Evolutionary conservation across 768 basidiomycete species (phyloP).

Genomic region (Boletales sp.): DNA sequence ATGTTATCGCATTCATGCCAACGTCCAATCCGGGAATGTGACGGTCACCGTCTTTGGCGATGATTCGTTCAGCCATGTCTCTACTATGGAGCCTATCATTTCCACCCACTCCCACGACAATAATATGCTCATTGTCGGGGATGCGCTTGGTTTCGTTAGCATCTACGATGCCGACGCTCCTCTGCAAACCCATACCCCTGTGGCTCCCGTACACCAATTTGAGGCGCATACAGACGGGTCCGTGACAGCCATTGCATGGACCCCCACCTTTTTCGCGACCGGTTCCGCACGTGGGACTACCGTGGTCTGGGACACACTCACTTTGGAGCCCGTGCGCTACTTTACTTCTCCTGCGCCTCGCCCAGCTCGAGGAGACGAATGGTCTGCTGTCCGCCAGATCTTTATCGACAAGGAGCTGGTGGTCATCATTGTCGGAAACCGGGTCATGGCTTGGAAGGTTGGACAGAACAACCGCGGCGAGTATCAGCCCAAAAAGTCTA

Average conservation of each 20-base stretch:
- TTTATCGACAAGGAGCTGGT: constrained; percentile 52
- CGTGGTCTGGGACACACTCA: constrained; percentile 63
- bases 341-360: constrained; percentile 49
- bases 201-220: constrained; percentile 44
- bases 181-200: constrained; percentile 12
- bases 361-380: constrained; percentile 29
- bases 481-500: constrained; percentile 33
- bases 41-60: constrained; percentile 49
- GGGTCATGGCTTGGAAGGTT: constrained; percentile 67
- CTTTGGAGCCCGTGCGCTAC: constrained; percentile 51
- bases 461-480: constrained; percentile 37
- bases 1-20: constrained; percentile 51
- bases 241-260: constrained; percentile 63
- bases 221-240: constrained; percentile 64
- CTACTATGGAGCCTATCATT: constrained; percentile 43
- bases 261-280: constrained; percentile 54
- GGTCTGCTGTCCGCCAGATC: constrained; percentile 53
- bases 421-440: constrained; percentile 56
- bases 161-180: constrained; percentile 50
- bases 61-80: constrained; percentile 47
- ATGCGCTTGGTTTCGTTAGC: constrained; percentile 59
- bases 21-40: constrained; percentile 24
- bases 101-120: constrained; percentile 37
- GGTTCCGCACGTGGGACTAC: constrained; percentile 63
- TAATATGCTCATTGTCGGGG: constrained; percentile 60